Percentiles rank a stretch among this genome's conserved stretches.
Conservation (phyloP, 192 early-diverging fungal species). For the Dissophora globulifera region DNA sequence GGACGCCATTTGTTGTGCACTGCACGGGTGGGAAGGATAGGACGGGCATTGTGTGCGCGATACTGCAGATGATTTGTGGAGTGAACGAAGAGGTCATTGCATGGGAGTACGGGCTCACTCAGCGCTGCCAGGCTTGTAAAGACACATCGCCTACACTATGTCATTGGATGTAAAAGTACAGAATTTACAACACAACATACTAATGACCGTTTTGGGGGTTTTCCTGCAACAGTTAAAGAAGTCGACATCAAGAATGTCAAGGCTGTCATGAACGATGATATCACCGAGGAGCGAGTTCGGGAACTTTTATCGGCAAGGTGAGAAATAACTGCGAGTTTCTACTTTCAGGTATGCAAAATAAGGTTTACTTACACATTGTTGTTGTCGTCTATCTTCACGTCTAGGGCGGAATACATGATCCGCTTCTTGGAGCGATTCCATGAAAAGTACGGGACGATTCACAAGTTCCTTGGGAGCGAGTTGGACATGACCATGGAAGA, state of each 20-base stretch:
- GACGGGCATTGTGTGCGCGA: constrained; percentile 66
- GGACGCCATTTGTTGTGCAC: constrained; percentile 63
- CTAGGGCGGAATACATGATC: constrained; percentile 17
- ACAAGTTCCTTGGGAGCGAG: constrained; percentile 46
- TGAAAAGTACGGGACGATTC: constrained; percentile 54
- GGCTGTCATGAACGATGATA: constrained; percentile 3
- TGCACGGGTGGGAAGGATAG: constrained; percentile 79
- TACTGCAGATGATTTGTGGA: constrained; percentile 64
- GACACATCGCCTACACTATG: no score
- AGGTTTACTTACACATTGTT: no score
- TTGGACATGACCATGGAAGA: constrained; percentile 44
- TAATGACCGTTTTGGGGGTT: no score
- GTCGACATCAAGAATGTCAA: constrained; percentile 11
- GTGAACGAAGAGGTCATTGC: constrained; percentile 72
- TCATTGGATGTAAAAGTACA: no score
- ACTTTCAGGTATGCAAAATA: no score
- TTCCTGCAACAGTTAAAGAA: constrained; percentile 34
- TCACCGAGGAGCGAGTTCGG: constrained; percentile 5
- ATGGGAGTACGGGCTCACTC: constrained; percentile 66
- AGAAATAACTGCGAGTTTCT: neutral
- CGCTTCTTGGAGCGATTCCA: constrained; percentile 41
- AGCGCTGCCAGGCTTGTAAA: constrained; percentile 8
- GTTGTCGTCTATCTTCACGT: no score
- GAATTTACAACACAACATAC: no score
- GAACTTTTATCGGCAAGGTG: constrained; percentile 15